phyloP scores from a whole-genome alignment of 345 rosid species.

The Firmiana major region DNA sequence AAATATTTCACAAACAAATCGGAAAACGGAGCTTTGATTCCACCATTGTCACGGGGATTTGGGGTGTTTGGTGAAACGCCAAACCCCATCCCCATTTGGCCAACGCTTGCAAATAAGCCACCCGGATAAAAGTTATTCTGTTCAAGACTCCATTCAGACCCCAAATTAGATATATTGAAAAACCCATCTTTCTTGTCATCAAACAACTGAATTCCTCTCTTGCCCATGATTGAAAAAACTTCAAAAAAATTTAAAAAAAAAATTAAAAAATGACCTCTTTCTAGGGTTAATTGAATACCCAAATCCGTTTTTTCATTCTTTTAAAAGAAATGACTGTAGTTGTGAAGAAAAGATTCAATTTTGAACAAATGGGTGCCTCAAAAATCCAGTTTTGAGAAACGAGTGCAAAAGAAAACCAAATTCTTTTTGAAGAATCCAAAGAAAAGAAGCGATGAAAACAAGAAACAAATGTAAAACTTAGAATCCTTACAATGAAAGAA shows the following conservation, averaged over 20 bases:
- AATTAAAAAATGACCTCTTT: neutral
- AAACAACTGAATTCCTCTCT: slow-evolving; percentile 45
- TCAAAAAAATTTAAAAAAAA: neutral
- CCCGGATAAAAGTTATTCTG: slow-evolving; percentile 39
- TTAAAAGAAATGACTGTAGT: neutral
- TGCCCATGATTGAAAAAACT: slow-evolving; percentile 40
- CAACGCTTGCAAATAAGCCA: slow-evolving; percentile 78
- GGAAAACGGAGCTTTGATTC: slow-evolving; percentile 36
- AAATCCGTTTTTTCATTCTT: slow-evolving; percentile 13
- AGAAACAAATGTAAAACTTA: neutral
- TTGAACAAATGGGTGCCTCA: slow-evolving; percentile 27
- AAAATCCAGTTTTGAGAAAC: slow-evolving; percentile 17
- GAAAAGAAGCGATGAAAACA: slow-evolving; percentile 17
- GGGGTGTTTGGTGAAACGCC: slow-evolving; percentile 39
- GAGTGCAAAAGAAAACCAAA: neutral
- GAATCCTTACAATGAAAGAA: neutral
- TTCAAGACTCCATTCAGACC: slow-evolving; percentile 39
- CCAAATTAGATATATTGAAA: slow-evolving; percentile 56
- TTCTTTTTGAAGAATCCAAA: slow-evolving; percentile 11
- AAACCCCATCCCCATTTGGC: slow-evolving; percentile 67
- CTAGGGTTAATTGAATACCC: slow-evolving; percentile 9
- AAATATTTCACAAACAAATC: slow-evolving; percentile 65
- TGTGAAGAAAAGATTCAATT: slow-evolving; percentile 17
- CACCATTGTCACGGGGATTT: slow-evolving; percentile 34
- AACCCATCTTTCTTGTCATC: slow-evolving; percentile 55